Base-by-base conservation (phyloP, 805 yeast species). In the Cyberlindnera meyerae region DNA sequence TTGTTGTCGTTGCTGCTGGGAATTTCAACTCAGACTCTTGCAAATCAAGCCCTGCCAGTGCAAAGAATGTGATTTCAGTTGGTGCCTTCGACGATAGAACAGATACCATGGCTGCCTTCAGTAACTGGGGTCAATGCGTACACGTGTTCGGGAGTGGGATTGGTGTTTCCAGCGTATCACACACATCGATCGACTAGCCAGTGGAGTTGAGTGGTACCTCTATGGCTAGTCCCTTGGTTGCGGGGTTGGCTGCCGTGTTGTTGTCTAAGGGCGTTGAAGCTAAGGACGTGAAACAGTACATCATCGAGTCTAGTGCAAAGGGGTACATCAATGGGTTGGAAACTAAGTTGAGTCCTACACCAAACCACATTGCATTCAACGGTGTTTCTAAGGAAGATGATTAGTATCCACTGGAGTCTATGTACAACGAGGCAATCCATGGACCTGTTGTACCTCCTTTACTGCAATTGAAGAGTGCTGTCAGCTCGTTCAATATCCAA, bases 51-150 rank as follows among this genome's bases (percentile, higher is more conserved):
- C 97, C 97, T 0, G 94, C 95, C 1, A 81, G 90, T 25, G 81
- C 90, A 1, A 63, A 62, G 2, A 63, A 64, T 33, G 87, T 85
- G 0, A 73, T 86, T 4, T 78, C 95, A 0, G 94, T 89, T 8
- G 97, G 96, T 1, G 95, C 96, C 4, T 76, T 88, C 34, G 90
- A 87, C 52, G 95, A 85, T 54, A 54, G 70, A 14, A 69, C 68
- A 6, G 95, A 86, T 49, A 49, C 66, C 3, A 66, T 88, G 24
- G 94, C 97, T 0, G 53, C 71, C 11, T 89, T 90, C 51, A 75
- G 93, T n/a, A 89, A 90, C 54, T 85, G 89, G 88, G 97, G 97
- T 0, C 65, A 68, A n/a, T 90, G 97, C 58, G 94, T 89, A 7
- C 87, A 86, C 52, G 67, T 86, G 1, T 82, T 84, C 60, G 87